These are phyloP conservation scores for Syzygium syzygioides DNA, from an alignment of 441 rosid species.

Conservation along the genomic window DNA sequence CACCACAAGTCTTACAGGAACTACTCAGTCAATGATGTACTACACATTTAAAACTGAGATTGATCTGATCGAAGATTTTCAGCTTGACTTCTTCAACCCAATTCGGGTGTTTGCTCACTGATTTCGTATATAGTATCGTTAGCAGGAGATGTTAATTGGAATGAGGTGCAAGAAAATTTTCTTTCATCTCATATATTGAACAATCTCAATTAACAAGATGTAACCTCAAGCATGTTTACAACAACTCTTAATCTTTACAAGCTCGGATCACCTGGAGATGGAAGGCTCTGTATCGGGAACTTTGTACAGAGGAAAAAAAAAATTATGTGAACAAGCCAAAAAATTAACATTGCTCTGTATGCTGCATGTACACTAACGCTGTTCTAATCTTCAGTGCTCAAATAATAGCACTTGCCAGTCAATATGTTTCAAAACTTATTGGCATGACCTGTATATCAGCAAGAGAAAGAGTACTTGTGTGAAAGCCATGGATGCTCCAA, in stretches of 20 bases:
- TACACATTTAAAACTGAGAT: not conserved
- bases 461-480: slow-evolving; percentile 20
- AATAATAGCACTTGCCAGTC: not conserved
- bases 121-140: not conserved
- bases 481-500: slow-evolving; percentile 81
- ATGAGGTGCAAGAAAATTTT: not conserved
- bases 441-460: not conserved
- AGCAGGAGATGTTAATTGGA: not conserved
- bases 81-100: not conserved
- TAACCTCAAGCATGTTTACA: not conserved
- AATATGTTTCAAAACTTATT: not conserved
- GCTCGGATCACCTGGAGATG: not conserved
- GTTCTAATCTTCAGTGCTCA: not conserved
- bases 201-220: not conserved
- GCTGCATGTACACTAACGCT: not conserved
- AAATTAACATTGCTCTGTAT: not conserved
- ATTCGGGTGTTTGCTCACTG: not conserved
- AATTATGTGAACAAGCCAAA: not conserved
- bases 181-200: not conserved
- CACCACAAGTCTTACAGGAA: not conserved
- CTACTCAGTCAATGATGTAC: not conserved
- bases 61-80: not conserved
- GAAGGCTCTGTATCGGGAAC: not conserved
- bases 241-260: not conserved
- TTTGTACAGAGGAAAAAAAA: not conserved